Conservation (phyloP, 2,329 filamentous ascomycete species). For the Exophiala spinifera region DNA sequence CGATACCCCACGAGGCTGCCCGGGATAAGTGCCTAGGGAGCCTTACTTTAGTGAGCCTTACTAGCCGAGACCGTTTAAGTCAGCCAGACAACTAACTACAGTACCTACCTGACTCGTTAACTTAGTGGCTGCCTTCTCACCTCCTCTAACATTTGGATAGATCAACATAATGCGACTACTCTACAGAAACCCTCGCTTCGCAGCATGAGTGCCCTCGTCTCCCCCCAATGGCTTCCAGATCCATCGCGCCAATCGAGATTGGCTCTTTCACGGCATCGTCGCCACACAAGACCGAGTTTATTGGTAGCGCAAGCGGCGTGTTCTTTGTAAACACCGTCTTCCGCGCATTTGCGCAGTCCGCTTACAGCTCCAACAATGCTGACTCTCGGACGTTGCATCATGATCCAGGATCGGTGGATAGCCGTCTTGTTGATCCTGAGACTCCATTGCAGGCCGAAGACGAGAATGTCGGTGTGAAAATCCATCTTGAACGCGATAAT, state of each 20-base stretch:
- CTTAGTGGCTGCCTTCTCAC: no score
- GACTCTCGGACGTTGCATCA: slow-evolving; percentile 15
- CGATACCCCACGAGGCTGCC: no score
- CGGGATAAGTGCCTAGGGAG: no score
- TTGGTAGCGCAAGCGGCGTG: slow-evolving; percentile 51
- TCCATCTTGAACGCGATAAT: slow-evolving; percentile 7
- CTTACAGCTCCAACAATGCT: slow-evolving; percentile 10
- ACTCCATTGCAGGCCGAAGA: background rate
- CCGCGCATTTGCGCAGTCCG: slow-evolving; percentile 44
- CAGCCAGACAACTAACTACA: no score
- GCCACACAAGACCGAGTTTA: slow-evolving; percentile 47
- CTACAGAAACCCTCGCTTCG: no score
- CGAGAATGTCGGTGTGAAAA: background rate
- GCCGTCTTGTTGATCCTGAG: slow-evolving; percentile 12
- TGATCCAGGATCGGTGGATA: slow-evolving; percentile 7
- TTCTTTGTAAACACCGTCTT: slow-evolving; percentile 54
- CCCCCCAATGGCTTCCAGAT: slow-evolving; percentile 9
- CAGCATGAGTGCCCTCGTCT: no score
- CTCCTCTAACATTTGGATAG: no score
- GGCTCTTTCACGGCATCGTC: slow-evolving; percentile 40
- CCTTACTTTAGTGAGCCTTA: no score
- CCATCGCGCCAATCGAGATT: slow-evolving; percentile 26
- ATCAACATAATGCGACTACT: no score
- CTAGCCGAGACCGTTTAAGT: no score
- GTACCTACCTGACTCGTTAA: no score